phyloP scores from a whole-genome alignment of 73 alveolate species.

The Diophrys sp. region DNA sequence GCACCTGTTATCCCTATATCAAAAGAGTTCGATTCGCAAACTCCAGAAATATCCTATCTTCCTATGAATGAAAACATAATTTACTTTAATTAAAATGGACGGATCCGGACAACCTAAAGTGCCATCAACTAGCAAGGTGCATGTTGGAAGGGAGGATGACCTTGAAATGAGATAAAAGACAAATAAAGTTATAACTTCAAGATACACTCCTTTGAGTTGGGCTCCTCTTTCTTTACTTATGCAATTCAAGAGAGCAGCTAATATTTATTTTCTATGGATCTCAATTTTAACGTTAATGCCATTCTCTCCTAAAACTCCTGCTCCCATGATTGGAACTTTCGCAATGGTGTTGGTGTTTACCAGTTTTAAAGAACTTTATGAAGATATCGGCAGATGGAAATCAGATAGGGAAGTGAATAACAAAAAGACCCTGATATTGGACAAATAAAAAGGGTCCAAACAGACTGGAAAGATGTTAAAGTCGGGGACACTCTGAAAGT shows the following conservation, averaged over 20 bases:
- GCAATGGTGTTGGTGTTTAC: conserved; percentile 76
- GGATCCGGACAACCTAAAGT: no score
- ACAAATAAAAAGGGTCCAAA: conserved; percentile 17
- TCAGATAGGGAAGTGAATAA: conserved; percentile 44
- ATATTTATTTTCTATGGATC: conserved; percentile 70
- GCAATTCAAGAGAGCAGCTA: conserved; percentile 78
- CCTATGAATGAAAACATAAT: no score
- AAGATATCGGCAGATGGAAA: conserved; percentile 72
- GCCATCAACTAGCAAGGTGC: no score
- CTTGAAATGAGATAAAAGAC: no score
- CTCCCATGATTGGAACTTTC: conserved; percentile 86
- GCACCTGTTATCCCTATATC: no score
- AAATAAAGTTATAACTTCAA: conserved; percentile 29
- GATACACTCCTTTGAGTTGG: conserved; percentile 43
- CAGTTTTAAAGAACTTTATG: conserved; percentile 86
- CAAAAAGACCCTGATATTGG: conserved; percentile 23
- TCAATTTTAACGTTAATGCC: conserved; percentile 84
- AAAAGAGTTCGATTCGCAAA: no score
- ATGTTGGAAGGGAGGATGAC: no score
- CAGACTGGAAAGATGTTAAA: conserved; percentile 41
- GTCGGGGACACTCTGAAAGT: conserved; percentile 58
- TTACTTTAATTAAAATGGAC: no score
- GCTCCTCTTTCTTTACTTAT: conserved; percentile 64
- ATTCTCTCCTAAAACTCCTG: conserved; percentile 89
- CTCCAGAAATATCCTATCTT: no score